phyloP scores from a whole-genome alignment of 2,329 filamentous ascomycete species.

The Fusarium verticillioides region DNA sequence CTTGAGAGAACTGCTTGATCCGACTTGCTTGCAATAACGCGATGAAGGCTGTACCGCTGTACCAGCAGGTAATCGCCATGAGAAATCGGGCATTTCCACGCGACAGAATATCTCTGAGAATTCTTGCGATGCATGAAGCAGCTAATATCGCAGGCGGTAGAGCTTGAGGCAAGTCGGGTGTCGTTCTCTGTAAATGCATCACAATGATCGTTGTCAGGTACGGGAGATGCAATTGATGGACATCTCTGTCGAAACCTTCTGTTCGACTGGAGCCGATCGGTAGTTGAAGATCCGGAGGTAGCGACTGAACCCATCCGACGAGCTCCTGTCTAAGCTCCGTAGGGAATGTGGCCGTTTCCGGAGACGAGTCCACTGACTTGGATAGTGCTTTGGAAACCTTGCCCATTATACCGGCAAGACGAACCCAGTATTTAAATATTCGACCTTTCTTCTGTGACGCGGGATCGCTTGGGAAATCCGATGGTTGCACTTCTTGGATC shows the following conservation, averaged over 20 bases:
- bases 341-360: conserved; percentile 13
- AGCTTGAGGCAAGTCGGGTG: conserved; percentile 49
- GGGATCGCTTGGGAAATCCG: conserved; percentile 52
- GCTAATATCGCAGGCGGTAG: conserved; percentile 32
- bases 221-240: conserved; percentile 55
- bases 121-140: conserved; percentile 34
- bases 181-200: conserved; percentile 51
- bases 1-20: conserved; percentile 30
- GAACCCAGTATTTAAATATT: conserved; percentile 56
- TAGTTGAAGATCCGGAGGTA: conserved; percentile 31
- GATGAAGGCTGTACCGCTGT: conserved; percentile 55
- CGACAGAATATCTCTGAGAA: conserved; percentile 51
- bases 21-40: conserved; percentile 52
- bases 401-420: conserved; percentile 54
- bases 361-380: conserved; percentile 7
- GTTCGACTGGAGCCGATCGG: conserved; percentile 26
- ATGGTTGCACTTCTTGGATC: conserved; percentile 50
- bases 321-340: conserved; percentile 30
- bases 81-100: conserved; percentile 54
- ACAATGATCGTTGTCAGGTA: conserved; percentile 56
- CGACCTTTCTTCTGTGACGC: conserved; percentile 49
- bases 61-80: conserved; percentile 57
- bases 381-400: conserved; percentile 52
- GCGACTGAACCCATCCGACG: conserved; percentile 24
- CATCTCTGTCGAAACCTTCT: conserved; percentile 52